Conservation (phyloP, 2,329 filamentous ascomycete genomes). For the Geosmithia putterillii region DNA sequence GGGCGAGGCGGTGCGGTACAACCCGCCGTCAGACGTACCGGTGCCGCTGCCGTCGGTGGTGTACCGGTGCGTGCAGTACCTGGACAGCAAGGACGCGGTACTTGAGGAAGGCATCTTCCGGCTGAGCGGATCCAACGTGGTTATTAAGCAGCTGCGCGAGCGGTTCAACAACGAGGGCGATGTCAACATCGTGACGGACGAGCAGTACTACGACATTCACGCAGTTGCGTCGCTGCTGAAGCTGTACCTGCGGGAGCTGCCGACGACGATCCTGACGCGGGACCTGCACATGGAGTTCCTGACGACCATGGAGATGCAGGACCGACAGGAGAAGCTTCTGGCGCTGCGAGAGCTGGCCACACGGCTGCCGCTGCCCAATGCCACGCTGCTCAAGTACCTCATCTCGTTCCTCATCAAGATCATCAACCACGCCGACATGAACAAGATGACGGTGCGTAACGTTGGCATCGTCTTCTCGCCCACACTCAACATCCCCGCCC, state of each 20-base stretch:
- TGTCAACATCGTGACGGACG: slow-evolving; percentile 71
- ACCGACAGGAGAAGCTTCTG: slow-evolving; percentile 62
- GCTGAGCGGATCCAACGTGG: slow-evolving; percentile 88
- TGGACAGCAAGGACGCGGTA: slow-evolving; percentile 69
- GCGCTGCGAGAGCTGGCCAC: slow-evolving; percentile 69
- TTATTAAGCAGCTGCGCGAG: slow-evolving; percentile 83
- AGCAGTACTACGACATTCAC: slow-evolving; percentile 87
- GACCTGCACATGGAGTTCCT: slow-evolving; percentile 87
- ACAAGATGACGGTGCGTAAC: slow-evolving; percentile 98
- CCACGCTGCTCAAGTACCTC: slow-evolving; percentile 69
- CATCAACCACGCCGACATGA: slow-evolving; percentile 76
- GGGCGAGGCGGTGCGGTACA: slow-evolving; percentile 74
- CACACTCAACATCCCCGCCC: slow-evolving; percentile 89
- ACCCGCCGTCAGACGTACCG: slow-evolving; percentile 58
- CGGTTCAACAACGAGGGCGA: slow-evolving; percentile 91
- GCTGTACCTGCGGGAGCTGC: slow-evolving; percentile 83
- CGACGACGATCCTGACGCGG: slow-evolving; percentile 78
- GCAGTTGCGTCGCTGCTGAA: slow-evolving; percentile 91
- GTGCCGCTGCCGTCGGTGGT: slow-evolving; percentile 82
- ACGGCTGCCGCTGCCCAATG: slow-evolving; percentile 68
- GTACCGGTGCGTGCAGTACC: slow-evolving; percentile 88
- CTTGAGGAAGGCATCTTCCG: slow-evolving; percentile 93
- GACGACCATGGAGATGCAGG: slow-evolving; percentile 65
- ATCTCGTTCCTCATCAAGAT: slow-evolving; percentile 85
- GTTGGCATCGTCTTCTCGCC: slow-evolving; percentile 97